Base-by-base conservation (phyloP, 2,329 filamentous ascomycete genomes). In the Trichoderma polysporum region DNA sequence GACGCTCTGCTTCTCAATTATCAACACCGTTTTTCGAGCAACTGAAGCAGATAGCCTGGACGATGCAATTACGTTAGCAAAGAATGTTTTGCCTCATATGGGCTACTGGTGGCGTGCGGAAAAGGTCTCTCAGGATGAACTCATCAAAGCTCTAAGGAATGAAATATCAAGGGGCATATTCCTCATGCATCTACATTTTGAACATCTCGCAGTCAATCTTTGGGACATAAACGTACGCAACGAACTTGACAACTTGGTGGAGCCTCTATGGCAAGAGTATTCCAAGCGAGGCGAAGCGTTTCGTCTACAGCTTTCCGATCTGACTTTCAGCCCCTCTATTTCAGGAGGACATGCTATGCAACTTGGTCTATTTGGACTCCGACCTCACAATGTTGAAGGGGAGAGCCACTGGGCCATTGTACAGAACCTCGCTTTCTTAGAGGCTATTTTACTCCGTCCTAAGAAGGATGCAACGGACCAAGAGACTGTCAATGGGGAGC, bases 191-290 rank as follows among this genome's bases (percentile, higher is more conserved):
- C 79, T 90, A 9, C 87, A 90, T 70, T 80, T 91, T 53, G 83
- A 91, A 70, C 80, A 86, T 67, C 74, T 91, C 35, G 76, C 84
- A 29, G 75, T 78, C 47, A 80, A 85, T 60, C 75, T 78, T 8
- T 74, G 77, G 2, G 78, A 79, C 70, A 76, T 73, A 66, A 75
- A 72, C 64, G 77, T 83, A 65, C 76, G 78, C 31, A 81, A 73
- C 52, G 77, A 84, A 70, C 64, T 97, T 6, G 86, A 90, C 69
- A 85, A 86, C n/a, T 77, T 97, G 2, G 75, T 89, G 37, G 89
- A 93, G 52, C 82, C 85, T 4, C 79, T 99, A n/a, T 90, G 90
- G 81, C 80, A 80, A 9, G 94, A 97, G 73, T 98, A 98, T 77
- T 83, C 87, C 4, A 89, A 84, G 70, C 86, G 93, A 68, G 83